Base-by-base conservation (phyloP, 2,329 filamentous ascomycete genomes). In the Epicoccum sorghinum region DNA sequence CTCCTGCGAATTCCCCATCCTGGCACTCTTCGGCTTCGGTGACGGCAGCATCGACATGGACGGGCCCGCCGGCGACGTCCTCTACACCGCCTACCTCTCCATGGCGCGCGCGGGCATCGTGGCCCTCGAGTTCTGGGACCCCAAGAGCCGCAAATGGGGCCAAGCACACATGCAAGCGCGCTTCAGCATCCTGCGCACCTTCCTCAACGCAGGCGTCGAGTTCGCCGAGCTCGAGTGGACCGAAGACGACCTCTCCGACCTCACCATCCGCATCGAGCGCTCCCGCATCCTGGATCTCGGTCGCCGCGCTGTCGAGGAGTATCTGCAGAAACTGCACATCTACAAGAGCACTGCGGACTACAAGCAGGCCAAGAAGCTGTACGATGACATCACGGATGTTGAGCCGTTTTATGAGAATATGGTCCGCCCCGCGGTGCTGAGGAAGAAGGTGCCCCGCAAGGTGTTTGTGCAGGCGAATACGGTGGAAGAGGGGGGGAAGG, bases 391-490 rank as follows among this genome's bases (percentile, higher is more conserved):
- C 82, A 96, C 93, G 7, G 80, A 83, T 23, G 93, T 97, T 22
- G 89, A 89, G 47, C 88, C 90, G 35, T 97, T 90, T 79, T 97
- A 91, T 84, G 91, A 89, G 50, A 86, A 84, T 60, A 89, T 88
- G 77, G 85, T 97, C 24, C 83, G 93, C 52, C 85, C 89, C 41
- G 83, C 90, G 56, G 89, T 93, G 23, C 76, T 93, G 37, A 80
- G 82, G 65, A 89, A 90, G 75, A 91, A 91, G 78, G 89, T 90
- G 76, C 89, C 90, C n/a, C 80, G 89, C 55, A 93, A 93, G 80
- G 88, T 97, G 39, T 97, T 96, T 78, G 91, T 97, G 48, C 93
- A 97, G 79, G 91, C 91, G 55, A 98, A 96, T 75, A 97, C 93
- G 0, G 83, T 87, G 52, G 85, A 89, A 58, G 59, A 57, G 39